A percentile compares a stretch with the other conserved stretches of the same genome.
Conservation (phyloP, 345 rosid species). For the Gossypium longicalyx region DNA sequence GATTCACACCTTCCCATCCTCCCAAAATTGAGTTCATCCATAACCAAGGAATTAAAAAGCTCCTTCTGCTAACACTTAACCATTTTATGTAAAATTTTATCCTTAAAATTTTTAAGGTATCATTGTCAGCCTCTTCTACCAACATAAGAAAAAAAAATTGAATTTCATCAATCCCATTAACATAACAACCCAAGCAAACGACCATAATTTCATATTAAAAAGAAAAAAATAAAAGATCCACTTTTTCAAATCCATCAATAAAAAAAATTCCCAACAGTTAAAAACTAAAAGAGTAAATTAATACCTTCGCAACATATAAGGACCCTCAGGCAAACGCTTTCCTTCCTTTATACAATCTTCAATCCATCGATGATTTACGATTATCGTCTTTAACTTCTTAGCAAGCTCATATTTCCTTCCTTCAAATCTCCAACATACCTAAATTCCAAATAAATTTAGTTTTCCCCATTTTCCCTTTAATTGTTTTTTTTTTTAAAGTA, state of each 20-base stretch:
- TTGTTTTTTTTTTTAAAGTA: background rate
- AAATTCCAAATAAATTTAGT: background rate
- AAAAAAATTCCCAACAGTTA: background rate
- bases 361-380: slow-evolving; percentile 83
- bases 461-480: background rate
- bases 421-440: slow-evolving; percentile 85
- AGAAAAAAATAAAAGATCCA: background rate
- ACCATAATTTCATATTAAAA: background rate
- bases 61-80: background rate
- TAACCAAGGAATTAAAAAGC: background rate
- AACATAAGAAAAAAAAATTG: background rate
- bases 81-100: background rate
- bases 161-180: background rate
- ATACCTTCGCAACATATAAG: slow-evolving; percentile 62
- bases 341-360: slow-evolving; percentile 71
- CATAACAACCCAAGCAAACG: background rate
- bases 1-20: no score
- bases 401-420: slow-evolving; percentile 70
- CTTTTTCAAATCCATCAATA: background rate
- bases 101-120: background rate
- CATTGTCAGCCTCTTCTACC: background rate
- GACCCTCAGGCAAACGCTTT: slow-evolving; percentile 52
- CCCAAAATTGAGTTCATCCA: background rate
- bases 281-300: background rate
- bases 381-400: slow-evolving; percentile 40